Evolutionary conservation across 2,329 filamentous ascomycete species (phyloP), one percentile per base, ranked within the genome.

Genomic region (Monosporascus sp.): DNA sequence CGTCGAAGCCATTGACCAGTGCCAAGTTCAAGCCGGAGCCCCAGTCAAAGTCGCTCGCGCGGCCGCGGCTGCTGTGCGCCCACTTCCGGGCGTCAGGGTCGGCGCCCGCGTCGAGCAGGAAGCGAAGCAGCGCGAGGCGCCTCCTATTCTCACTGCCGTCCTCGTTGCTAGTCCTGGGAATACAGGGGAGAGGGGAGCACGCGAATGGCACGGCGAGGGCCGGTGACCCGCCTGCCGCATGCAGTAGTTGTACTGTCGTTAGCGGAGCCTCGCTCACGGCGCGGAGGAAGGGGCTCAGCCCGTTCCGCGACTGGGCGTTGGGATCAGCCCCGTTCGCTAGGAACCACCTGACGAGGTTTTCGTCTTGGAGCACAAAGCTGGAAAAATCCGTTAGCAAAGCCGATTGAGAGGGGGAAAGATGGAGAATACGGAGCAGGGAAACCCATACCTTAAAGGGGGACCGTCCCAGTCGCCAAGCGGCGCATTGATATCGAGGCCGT

Each of bases 41-140:
- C 50, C 49, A 52, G 49, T 57, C 55, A 38, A 57, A 57, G 35
- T 52, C 55, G 25, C 41, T 52, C 17, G 43, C 47, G 35, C 50
- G 52, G 43, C 52, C 52, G 2, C 49, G 36, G 31, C 20, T n/a
- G 27, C 54, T 57, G 35, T 57, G 55, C 6, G 49, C 52, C 55
- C 55, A 57, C 36, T 57, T 57, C 27, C 45, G 27, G 1, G 55
- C 50, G 17, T 57, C 46, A 1, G 48, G 50, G 36, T 57, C 50
- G 6, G 55, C 52, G 20, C 55, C 52, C 27, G 18, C 35, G 38
- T 57, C 55, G 1, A 52, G 50, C 2, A 54, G 50, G 48, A 54
- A 57, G 25, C 52, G 55, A 31, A 57, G 47, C 37, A 50, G 48
- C 9, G 43, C 55, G 20, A 57, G 43, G 27, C 50, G 48, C 31